A percentile compares a stretch with the other conserved stretches of the same genome.
These are phyloP conservation scores for Sordariomycetes sp. DNA, from an alignment of 2,329 filamentous ascomycete species.

Conservation along the genomic window DNA sequence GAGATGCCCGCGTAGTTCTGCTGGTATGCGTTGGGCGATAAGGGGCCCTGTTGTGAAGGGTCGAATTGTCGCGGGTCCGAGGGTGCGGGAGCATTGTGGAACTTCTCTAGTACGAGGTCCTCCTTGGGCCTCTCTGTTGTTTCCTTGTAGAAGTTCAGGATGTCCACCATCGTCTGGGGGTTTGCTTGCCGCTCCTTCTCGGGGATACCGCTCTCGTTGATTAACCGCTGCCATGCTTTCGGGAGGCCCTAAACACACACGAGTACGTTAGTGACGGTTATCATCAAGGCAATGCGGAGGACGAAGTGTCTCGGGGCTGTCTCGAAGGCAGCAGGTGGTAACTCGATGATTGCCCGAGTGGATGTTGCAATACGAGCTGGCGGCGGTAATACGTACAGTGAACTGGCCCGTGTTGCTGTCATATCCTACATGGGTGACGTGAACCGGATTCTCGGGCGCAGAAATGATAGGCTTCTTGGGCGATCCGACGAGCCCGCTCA, in stretches of 20 bases:
- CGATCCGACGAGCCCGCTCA: conserved; percentile 74
- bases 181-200: conserved; percentile 94
- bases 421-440: conserved; percentile 96
- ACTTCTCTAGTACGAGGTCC: conserved; percentile 90
- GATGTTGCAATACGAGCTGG: conserved; percentile 5
- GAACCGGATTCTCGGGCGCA: conserved; percentile 93
- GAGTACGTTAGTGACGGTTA: background rate
- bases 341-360: background rate
- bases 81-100: conserved; percentile 66
- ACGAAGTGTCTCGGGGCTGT: conserved; percentile 6
- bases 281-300: background rate
- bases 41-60: conserved; percentile 25
- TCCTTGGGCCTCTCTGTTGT: conserved; percentile 72
- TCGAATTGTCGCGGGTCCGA: conserved; percentile 35
- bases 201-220: conserved; percentile 91
- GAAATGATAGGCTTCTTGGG: conserved; percentile 90
- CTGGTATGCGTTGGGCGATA: conserved; percentile 41
- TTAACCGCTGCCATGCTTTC: conserved; percentile 93
- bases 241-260: conserved; percentile 60
- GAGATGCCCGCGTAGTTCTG: conserved; percentile 46
- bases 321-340: background rate
- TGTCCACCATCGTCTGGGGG: conserved; percentile 89
- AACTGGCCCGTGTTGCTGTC: conserved; percentile 95
- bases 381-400: conserved; percentile 52
- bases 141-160: conserved; percentile 95